A percentile compares a stretch with the other conserved stretches of the same genome.
Evolutionary conservation across 2,329 filamentous ascomycete species (phyloP).

Genomic region (Ceratocystis lukuohia): DNA sequence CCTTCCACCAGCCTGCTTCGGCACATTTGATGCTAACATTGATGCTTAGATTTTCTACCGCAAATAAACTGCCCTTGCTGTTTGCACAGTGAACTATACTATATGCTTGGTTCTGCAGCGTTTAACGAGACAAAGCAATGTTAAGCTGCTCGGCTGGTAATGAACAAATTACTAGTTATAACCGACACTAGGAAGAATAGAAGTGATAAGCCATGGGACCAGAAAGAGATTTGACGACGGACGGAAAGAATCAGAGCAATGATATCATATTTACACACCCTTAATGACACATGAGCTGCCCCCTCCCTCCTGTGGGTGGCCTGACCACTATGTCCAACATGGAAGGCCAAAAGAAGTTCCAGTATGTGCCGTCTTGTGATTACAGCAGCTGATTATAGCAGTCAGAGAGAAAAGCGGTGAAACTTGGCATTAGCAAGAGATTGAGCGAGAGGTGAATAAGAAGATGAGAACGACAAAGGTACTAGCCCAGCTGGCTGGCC

Average conservation of each 20-base stretch:
- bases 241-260: background rate
- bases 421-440: background rate
- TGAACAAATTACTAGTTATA: background rate
- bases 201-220: too few species aligned
- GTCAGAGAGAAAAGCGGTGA: background rate
- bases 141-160: background rate
- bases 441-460: background rate
- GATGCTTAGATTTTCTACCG: conserved; percentile 40
- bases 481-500: background rate
- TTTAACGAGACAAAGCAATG: background rate
- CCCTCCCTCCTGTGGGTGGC: background rate
- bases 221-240: background rate
- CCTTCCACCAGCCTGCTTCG: conserved; percentile 2
- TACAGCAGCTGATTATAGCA: background rate
- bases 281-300: background rate
- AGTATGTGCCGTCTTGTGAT: background rate
- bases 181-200: background rate
- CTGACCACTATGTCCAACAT: conserved; percentile 1
- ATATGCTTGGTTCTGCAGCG: background rate
- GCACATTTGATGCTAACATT: conserved; percentile 9
- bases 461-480: background rate
- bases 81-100: background rate
- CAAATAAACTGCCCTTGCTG: conserved; percentile 30
- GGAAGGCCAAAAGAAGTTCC: background rate
- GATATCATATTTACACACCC: background rate